phyloP scores from a whole-genome alignment of 441 rosid genomes.

The Adansonia gregorii region DNA sequence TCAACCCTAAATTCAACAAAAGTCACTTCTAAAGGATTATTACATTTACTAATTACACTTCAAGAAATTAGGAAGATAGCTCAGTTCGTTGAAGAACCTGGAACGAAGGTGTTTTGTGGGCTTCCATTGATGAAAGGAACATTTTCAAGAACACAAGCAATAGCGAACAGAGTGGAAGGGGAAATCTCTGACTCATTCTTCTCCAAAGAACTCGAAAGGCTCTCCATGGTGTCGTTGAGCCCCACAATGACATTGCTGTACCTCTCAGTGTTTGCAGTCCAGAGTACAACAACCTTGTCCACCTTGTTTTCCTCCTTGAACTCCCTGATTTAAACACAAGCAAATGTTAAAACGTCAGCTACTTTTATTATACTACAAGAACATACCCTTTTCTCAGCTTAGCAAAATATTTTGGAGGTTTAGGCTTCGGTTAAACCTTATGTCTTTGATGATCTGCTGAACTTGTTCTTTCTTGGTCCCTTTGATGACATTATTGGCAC shows the following conservation, averaged over 20 bases:
- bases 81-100: constrained; percentile 46
- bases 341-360: background rate
- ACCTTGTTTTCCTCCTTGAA: constrained; percentile 84
- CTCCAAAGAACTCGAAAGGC: constrained; percentile 73
- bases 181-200: constrained; percentile 84
- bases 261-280: constrained; percentile 99
- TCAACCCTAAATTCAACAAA: constrained; percentile 56
- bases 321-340: constrained; percentile 52
- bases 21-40: background rate
- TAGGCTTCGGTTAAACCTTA: constrained; percentile 48
- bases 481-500: constrained; percentile 78
- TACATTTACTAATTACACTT: background rate
- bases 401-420: constrained; percentile 6
- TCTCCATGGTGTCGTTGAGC: constrained; percentile 82
- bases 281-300: constrained; percentile 80
- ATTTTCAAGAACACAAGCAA: constrained; percentile 83
- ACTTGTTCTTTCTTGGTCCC: constrained; percentile 89
- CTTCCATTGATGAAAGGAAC: constrained; percentile 95
- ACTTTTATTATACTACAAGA: background rate
- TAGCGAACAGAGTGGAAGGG: constrained; percentile 83
- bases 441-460: constrained; percentile 75
- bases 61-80: background rate
- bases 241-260: constrained; percentile 82
- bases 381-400: background rate
- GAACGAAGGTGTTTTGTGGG: constrained; percentile 96